Conservation (phyloP, 495 filamentous ascomycete genomes). For the Saxispiralis lemnorum region DNA sequence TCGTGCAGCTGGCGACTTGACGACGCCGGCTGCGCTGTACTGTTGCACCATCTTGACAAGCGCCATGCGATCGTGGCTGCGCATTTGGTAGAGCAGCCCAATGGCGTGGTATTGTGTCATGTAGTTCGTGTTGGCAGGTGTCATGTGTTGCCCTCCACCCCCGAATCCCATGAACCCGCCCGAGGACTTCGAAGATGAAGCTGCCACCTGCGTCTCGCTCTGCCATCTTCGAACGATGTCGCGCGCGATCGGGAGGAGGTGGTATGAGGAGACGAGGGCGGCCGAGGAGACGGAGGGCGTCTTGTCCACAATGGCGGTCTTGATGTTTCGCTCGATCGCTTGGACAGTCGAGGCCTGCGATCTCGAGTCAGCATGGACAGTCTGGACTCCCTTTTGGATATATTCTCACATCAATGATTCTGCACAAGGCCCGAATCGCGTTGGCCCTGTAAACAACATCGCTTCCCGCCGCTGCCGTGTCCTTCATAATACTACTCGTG, state of each 20-base stretch:
- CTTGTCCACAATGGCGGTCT: constrained; percentile 98
- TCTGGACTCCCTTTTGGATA: not conserved
- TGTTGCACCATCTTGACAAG: constrained; percentile 99
- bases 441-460: constrained; percentile 93
- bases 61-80: constrained; percentile 90
- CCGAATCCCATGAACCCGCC: constrained; percentile 83
- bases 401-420: constrained; percentile 83
- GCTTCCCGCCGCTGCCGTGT: constrained; percentile 74
- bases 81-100: constrained; percentile 94
- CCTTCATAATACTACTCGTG: constrained; percentile 98
- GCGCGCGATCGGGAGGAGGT: constrained; percentile 85
- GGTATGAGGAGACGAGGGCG: constrained; percentile 92
- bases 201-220: constrained; percentile 95
- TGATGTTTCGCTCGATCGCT: constrained; percentile 94
- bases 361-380: constrained; percentile 11
- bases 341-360: constrained; percentile 80
- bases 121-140: constrained; percentile 61
- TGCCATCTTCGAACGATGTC: constrained; percentile 97
- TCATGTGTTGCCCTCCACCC: constrained; percentile 43
- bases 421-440: constrained; percentile 86
- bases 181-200: constrained; percentile 70
- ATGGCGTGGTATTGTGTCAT: constrained; percentile 99
- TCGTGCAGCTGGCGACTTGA: constrained; percentile 86
- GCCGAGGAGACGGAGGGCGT: constrained; percentile 94
- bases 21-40: constrained; percentile 73